Percentiles rank a stretch among this genome's conserved stretches.
phyloP scores from a whole-genome alignment of 1,284 basidiomycete genomes.

The Termitomyces sp. region DNA sequence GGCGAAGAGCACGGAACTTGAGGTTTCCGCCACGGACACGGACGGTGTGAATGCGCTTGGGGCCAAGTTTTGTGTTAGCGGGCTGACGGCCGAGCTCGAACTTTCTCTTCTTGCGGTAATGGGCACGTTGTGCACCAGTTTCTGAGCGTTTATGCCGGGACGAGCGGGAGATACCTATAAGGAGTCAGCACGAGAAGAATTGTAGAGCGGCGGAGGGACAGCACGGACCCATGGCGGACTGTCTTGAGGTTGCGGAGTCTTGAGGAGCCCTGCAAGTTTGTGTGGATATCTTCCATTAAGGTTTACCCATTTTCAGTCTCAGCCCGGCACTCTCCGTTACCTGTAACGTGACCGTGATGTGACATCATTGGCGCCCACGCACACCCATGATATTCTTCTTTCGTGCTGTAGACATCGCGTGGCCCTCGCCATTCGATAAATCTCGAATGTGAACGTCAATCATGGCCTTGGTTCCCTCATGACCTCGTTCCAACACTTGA shows the following conservation, averaged over 20 bases:
- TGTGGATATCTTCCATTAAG: conserved; percentile 38
- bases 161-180: conserved; percentile 85
- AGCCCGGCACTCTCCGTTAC: conserved; percentile 22
- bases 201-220: conserved; percentile 15
- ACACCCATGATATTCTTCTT: no score
- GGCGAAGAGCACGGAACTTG: conserved; percentile 91
- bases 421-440: neutral
- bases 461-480: no score
- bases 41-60: conserved; percentile 90
- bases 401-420: no score
- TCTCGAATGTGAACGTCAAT: neutral
- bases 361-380: no score
- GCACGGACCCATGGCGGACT: conserved; percentile 52
- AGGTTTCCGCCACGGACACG: conserved; percentile 90
- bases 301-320: conserved; percentile 29
- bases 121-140: conserved; percentile 88
- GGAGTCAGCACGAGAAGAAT: neutral
- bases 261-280: conserved; percentile 29
- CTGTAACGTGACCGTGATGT: conserved; percentile 10
- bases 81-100: conserved; percentile 97
- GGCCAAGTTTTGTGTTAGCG: conserved; percentile 90
- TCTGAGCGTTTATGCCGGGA: conserved; percentile 94
- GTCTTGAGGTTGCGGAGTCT: conserved; percentile 38
- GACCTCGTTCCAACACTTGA: neutral
- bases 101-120: conserved; percentile 99